phyloP scores from a whole-genome alignment of 2,329 filamentous ascomycete species.

The Xylariales sp. region DNA sequence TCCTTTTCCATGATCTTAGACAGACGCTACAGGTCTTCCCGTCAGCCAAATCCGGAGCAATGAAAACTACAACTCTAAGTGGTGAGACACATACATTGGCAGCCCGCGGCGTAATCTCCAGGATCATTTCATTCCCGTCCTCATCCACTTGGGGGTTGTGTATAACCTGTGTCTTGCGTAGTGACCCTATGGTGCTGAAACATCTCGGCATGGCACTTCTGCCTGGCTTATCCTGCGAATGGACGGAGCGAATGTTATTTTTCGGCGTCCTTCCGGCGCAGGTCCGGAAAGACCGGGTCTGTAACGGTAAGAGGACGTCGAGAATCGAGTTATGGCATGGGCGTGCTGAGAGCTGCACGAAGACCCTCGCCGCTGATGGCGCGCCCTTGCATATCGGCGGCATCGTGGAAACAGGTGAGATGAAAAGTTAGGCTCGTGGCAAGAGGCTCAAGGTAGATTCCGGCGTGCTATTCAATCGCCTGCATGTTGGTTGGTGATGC shows the following conservation, averaged over 20 bases:
- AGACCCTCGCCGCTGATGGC: conserved; percentile 4
- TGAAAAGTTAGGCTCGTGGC: background rate
- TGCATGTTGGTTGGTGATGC: background rate
- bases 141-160: conserved; percentile 76
- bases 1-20: conserved; percentile 70
- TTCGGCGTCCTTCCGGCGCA: background rate
- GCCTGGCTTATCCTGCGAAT: no score
- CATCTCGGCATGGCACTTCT: background rate
- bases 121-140: conserved; percentile 74
- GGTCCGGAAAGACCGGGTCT: conserved; percentile 2
- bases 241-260: background rate
- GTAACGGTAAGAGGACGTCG: conserved; percentile 5
- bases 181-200: conserved; percentile 7
- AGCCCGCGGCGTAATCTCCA: conserved; percentile 81
- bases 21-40: conserved; percentile 51
- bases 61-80: conserved; percentile 2
- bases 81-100: conserved; percentile 55
- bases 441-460: background rate
- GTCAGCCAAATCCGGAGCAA: background rate
- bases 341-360: conserved; percentile 9
- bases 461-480: background rate
- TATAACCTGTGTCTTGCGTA: conserved; percentile 43
- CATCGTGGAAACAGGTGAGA: background rate
- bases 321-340: conserved; percentile 2
- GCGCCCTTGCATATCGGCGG: conserved; percentile 1